Percentiles rank a stretch among this genome's conserved stretches.
phyloP scores from a whole-genome alignment of 129 eudicot genomes.

The Flaveria sonorensis region DNA sequence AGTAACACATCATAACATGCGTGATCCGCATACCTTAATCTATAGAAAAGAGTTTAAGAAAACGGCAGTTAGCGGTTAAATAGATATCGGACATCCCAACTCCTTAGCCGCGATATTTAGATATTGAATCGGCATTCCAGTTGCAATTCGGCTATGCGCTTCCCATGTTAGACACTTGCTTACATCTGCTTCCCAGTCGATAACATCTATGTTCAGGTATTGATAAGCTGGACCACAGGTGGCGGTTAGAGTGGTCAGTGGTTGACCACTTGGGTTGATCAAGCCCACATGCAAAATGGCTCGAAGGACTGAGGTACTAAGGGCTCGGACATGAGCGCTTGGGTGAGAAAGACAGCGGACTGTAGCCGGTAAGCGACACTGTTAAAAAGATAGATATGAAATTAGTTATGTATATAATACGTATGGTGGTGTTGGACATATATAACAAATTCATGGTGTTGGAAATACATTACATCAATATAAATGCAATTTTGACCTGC shows the following conservation, averaged over 20 bases:
- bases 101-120: conserved; percentile 82
- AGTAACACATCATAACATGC: conserved; percentile 17
- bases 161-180: conserved; percentile 89
- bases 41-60: conserved; percentile 1
- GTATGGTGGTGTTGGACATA: not conserved
- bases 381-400: conserved; percentile 21
- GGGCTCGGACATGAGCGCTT: conserved; percentile 98
- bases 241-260: conserved; percentile 41
- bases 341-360: conserved; percentile 88
- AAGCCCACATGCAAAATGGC: conserved; percentile 66
- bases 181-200: conserved; percentile 80
- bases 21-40: conserved; percentile 9
- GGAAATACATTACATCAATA: not conserved
- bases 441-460: not conserved
- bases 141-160: conserved; percentile 77
- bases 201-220: conserved; percentile 47
- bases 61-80: conserved; percentile 11
- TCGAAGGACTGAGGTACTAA: conserved; percentile 90
- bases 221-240: conserved; percentile 44
- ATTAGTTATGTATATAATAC: not conserved
- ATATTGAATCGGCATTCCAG: conserved; percentile 70
- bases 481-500: not conserved
- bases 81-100: conserved; percentile 70
- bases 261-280: conserved; percentile 40
- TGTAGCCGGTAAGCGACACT: conserved; percentile 94